These are phyloP conservation scores for Curvularia verruculosa DNA, from an alignment of 2,329 filamentous ascomycete species.

Conservation along the genomic window DNA sequence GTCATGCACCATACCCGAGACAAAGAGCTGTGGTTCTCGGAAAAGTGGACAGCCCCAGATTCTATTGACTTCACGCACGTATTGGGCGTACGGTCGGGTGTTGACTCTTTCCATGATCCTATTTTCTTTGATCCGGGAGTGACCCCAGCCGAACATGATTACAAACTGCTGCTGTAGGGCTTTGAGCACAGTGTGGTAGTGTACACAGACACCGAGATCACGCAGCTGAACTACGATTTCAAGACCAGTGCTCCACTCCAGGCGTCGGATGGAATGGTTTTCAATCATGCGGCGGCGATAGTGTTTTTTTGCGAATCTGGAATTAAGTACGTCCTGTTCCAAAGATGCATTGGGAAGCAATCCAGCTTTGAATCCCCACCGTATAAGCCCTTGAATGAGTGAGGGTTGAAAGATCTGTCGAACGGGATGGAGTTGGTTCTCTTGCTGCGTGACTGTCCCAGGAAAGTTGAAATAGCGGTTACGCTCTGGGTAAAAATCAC, in stretches of 20 bases:
- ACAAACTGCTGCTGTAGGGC: conserved; percentile 36
- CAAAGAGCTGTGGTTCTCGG: conserved; percentile 27
- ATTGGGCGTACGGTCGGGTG: conserved; percentile 25
- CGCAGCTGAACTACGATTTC: conserved; percentile 36
- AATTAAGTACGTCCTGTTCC: conserved; percentile 34
- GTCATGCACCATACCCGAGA: conserved; percentile 9
- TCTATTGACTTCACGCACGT: conserved; percentile 35
- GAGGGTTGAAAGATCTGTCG: conserved; percentile 31
- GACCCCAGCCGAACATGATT: conserved; percentile 38
- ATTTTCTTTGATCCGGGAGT: conserved; percentile 31
- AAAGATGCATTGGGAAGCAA: conserved; percentile 31
- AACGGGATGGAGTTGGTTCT: conserved; percentile 32
- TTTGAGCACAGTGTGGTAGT: conserved; percentile 33
- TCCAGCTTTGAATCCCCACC: conserved; percentile 44
- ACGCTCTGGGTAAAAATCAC: conserved; percentile 18
- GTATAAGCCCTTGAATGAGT: conserved; percentile 39
- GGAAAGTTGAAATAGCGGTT: conserved; percentile 28
- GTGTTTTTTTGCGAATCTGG: conserved; percentile 30
- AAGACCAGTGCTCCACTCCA: conserved; percentile 40
- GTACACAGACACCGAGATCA: conserved; percentile 36
- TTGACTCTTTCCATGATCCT: conserved; percentile 34
- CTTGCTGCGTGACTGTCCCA: conserved; percentile 9
- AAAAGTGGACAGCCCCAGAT: conserved; percentile 40
- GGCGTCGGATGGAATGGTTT: conserved; percentile 23
- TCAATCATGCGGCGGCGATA: conserved; percentile 30